Base-by-base conservation (phyloP, 116 monocot genomes). In the Zostera marina region DNA sequence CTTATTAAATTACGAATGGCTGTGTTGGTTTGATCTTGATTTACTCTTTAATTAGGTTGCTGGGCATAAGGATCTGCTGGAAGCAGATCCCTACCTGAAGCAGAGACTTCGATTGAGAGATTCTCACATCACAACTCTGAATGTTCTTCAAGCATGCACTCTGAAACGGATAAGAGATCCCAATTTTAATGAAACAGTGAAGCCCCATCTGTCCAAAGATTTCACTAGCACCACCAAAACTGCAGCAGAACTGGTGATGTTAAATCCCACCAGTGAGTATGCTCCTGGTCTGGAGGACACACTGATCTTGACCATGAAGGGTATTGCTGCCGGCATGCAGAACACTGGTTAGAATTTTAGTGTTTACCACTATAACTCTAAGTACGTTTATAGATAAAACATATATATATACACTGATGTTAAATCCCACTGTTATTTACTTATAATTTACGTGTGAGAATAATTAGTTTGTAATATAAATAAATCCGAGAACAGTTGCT, bases 231-330 rank as follows among this genome's bases (percentile, higher is more conserved):
- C 84, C 0, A 65, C 45, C 59, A 74, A 64, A 13, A 47, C 75
- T 5, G 85, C 81, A 3, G 64, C 81, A 10, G 85, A 91, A 16
- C 63, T 82, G 21, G 91, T 91, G 43, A 91, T 75, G 52, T 70
- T 91, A 21, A 91, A 91, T 59, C 91, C 90, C 2, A 70, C 71
- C 3, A 85, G 90, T 23, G 90, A 90, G 52, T 91, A 85, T 38
- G 81, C 81, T 10, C 91, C 85, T 39, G 91, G 91, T 2, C 61
- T 91, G n/a, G 91, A 90, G 61, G 89, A 90, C 62, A 90, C 89
- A 6, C 72, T 90, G 17, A 90, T 90, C 26, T 43, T 90, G 63
- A 91, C 91, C 51, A 91, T 91, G 91, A 91, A 91, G 73, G 91
- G 91, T 22, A 85, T 91, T 45, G 91, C 91, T 46, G 85, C 91